Evolutionary conservation across 768 basidiomycete species (phyloP), one percentile per base, ranked within the genome.

Genomic region (Phaffia australis): DNA sequence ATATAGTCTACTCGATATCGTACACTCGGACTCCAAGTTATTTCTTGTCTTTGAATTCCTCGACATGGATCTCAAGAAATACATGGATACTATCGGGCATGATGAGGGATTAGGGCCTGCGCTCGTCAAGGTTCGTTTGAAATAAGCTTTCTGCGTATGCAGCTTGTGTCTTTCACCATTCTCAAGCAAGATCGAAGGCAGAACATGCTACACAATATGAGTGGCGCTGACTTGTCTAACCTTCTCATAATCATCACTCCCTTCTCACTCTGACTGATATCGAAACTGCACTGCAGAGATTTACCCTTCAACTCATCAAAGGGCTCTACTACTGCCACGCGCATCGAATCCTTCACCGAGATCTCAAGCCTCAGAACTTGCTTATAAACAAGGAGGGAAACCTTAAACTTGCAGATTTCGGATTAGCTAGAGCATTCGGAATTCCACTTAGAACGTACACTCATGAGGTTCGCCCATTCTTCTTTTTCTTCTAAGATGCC

Each of bases 381-480:
- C 82, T 98, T 67, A 95, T 98, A 75, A 86, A 92, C 79, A 85
- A 84, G 70, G 79, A 84, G 61, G 85, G 89, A 70, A 94, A 95
- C 75, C 82, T 98, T 63, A 98, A 98, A 78, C 83, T 98, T 29
- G 93, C 90, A 18, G 94, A 97, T 78, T 97, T 98, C 73, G 94
- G 94, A 51, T 82, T 98, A 54, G 93, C 94, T 1, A 81, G 94
- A 68, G 94, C 94, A 15, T 99, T 99, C 75, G 95, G 95, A 66
- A 97, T 99, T 72, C 95, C 95, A 51, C 85, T 99, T 81, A 82
- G 95, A 72, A 95, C 94, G n/a, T 99, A 98, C 76, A 99, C 94
- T 19, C 95, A 98, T 74, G 95, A 99, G 82, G 94, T 90, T 68
- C 68, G 81, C 47, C 30, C 32, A 19, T 16, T 32, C 18, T 30